Evolutionary conservation across 208 protist genomes (phyloP).

Genomic region (Novymonas esmeraldas): DNA sequence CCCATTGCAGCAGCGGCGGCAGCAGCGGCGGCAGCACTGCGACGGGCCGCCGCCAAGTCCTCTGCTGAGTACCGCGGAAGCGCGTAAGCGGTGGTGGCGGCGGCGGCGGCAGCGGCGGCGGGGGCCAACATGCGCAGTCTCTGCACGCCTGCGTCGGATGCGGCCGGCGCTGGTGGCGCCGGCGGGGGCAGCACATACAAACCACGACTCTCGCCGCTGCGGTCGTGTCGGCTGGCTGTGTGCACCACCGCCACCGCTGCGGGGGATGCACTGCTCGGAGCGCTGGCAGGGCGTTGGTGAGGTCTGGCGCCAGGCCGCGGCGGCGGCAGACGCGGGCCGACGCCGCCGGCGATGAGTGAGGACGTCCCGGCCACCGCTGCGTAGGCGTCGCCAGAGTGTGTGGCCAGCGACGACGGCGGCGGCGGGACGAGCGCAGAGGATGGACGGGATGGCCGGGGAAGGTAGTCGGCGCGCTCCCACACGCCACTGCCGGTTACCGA

Average conservation of each 20-base stretch:
- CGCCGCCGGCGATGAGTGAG: neutral
- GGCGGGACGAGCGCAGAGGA: conserved; percentile 10
- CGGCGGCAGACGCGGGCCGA: neutral
- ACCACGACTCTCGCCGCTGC: neutral
- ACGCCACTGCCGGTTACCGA: neutral
- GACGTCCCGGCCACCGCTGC: neutral
- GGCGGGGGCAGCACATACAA: neutral
- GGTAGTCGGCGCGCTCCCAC: conserved; percentile 26
- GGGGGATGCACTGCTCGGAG: neutral
- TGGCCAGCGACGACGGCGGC: neutral
- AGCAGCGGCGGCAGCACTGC: neutral
- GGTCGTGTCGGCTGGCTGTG: neutral
- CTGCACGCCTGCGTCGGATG: neutral
- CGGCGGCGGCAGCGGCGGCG: neutral
- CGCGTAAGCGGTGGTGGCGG: neutral
- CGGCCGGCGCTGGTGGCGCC: neutral
- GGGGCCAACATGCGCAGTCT: neutral
- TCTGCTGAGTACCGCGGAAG: neutral
- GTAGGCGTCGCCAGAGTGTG: neutral
- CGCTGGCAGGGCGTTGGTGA: neutral
- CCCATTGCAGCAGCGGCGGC: no score
- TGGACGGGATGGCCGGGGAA: conserved; percentile 9
- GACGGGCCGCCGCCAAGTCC: neutral
- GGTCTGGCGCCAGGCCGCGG: neutral
- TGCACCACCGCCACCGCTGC: neutral